Percentiles rank a stretch among this genome's conserved stretches.
These are phyloP conservation scores for Lactarius psammicola DNA, from an alignment of 768 basidiomycete genomes.

Conservation along the genomic window DNA sequence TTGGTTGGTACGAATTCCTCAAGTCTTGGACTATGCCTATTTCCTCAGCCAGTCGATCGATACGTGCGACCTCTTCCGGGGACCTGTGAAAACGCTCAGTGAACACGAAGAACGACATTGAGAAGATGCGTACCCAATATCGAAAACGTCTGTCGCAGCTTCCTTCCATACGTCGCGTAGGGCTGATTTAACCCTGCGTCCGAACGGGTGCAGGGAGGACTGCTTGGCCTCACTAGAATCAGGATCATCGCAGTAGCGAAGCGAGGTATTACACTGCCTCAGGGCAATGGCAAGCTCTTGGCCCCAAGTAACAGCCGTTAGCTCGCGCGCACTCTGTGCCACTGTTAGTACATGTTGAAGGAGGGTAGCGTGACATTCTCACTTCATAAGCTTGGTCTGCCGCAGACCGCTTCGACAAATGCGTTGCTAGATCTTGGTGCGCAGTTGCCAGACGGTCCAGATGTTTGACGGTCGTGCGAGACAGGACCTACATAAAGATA, in stretches of 20 bases:
- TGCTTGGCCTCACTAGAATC: constrained; percentile 28
- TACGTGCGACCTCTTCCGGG: constrained; percentile 64
- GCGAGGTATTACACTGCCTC: constrained; percentile 51
- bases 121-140: constrained; percentile 59
- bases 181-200: constrained; percentile 56
- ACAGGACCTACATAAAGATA: constrained; percentile 47
- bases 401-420: constrained; percentile 67
- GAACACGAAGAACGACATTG: neutral
- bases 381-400: constrained; percentile 85
- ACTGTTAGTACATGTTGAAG: constrained; percentile 16
- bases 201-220: constrained; percentile 47
- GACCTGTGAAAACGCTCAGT: constrained; percentile 42
- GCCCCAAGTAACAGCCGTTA: constrained; percentile 75
- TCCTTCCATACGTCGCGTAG: constrained; percentile 75
- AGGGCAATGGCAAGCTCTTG: constrained; percentile 77
- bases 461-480: constrained; percentile 46
- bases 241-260: constrained; percentile 43
- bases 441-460: constrained; percentile 58
- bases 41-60: constrained; percentile 70
- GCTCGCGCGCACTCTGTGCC: constrained; percentile 75
- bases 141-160: constrained; percentile 69
- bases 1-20: constrained; percentile 77
- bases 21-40: constrained; percentile 76
- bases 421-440: constrained; percentile 63
- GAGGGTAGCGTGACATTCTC: constrained; percentile 31